A percentile compares a stretch with the other conserved stretches of the same genome.
Conservation (phyloP, 768 basidiomycete species). For the Lanmaoa pseudosensibilis region DNA sequence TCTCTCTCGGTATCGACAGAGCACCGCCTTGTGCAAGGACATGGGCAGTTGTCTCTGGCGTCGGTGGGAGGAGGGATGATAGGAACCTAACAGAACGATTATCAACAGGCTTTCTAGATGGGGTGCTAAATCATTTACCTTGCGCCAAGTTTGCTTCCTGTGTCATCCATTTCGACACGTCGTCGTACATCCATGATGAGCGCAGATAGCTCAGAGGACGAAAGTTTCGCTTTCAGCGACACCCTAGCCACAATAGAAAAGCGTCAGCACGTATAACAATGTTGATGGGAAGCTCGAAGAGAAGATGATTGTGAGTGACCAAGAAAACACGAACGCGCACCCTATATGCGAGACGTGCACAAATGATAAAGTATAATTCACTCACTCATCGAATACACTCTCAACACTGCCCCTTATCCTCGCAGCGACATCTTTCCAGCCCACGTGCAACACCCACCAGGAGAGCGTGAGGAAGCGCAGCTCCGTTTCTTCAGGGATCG, state of each 20-base stretch:
- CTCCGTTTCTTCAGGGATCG: slow-evolving; percentile 68
- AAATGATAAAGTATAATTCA: slow-evolving; percentile 9
- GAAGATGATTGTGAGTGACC: neutral
- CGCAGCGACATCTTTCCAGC: slow-evolving; percentile 83
- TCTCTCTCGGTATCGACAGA: slow-evolving; percentile 9
- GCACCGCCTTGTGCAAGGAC: slow-evolving; percentile 66
- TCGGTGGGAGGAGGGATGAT: slow-evolving; percentile 73
- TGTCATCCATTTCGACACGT: slow-evolving; percentile 71
- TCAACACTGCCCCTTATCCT: slow-evolving; percentile 74
- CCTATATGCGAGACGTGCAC: neutral
- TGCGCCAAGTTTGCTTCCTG: slow-evolving; percentile 20
- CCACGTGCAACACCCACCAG: slow-evolving; percentile 92
- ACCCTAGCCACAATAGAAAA: slow-evolving; percentile 48
- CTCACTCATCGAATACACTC: slow-evolving; percentile 82
- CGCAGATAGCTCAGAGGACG: slow-evolving; percentile 63
- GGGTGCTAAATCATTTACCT: slow-evolving; percentile 9
- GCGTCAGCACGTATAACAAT: slow-evolving; percentile 9
- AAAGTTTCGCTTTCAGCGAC: slow-evolving; percentile 78
- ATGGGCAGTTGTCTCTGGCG: slow-evolving; percentile 66
- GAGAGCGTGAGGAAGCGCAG: slow-evolving; percentile 79
- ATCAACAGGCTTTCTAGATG: neutral
- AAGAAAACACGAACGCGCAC: neutral
- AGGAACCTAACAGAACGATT: slow-evolving; percentile 45
- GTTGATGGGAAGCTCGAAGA: neutral
- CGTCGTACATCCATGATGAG: slow-evolving; percentile 73